Base-by-base conservation (phyloP, 331 rosid species). In the Acacia concinna region DNA sequence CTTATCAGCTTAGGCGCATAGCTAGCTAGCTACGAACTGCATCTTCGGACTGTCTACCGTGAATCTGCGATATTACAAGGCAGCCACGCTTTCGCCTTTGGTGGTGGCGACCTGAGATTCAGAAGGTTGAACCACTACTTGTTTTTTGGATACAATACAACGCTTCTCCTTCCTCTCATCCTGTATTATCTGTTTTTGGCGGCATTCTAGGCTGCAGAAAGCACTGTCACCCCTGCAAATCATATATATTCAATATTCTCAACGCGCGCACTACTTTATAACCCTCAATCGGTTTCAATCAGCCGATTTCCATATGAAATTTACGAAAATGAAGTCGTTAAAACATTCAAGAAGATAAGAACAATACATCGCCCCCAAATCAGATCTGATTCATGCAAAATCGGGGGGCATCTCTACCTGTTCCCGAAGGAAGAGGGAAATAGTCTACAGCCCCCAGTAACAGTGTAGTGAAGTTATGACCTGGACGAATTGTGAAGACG, bases 141-240 rank as follows among this genome's bases (percentile, higher is more conserved):
- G 81, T 74, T 85, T 90, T 78, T 86, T 83, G 32, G 89, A 78
- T 43, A 81, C 79, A 73, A 81, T 23, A 1, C 74, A 71, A 79
- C 82, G 59, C 84, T 93, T 93, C 38, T 88, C 97, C 38, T 84
- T 81, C 28, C 83, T 86, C 86, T 94, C 98, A 35, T 94, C 98
- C 27, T 85, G 81, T 56, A 81, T 91, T 84, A 94, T 94, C 88
- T 89, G 94, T 73, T 89, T 80, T 57, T 88, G 90, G 74, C 98
- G 87, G 77, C 96, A 94, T 91, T 91, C 98, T 73, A 85, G 64
- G 79, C 97, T 94, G 77, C 98, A 94, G 38, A 91, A 94, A 49
- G 86, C 98, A 77, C 82, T 90, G 34, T 91, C 96, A 40, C 98
- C 98, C 81, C 98, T 94, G 84, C 79, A 71, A 62, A 34, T 13